Percentiles rank a stretch among this genome's conserved stretches.
Conservation (phyloP, 2,329 filamentous ascomycete genomes). For the Colletotrichum spinosum region DNA sequence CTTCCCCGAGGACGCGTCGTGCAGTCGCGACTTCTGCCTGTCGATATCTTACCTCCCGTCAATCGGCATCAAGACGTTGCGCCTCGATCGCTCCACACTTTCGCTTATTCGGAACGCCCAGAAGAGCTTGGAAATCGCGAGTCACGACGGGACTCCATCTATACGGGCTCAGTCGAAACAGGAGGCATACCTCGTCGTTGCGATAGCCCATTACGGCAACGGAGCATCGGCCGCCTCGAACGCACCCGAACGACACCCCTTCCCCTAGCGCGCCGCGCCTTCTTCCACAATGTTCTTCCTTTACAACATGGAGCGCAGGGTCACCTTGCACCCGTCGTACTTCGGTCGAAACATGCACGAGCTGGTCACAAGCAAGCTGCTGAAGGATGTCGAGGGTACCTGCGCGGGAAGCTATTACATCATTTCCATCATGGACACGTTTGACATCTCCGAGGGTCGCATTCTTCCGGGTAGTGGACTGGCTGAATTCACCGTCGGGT, state of each 20-base stretch:
- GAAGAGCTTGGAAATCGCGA: too few relatives aligned
- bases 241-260: neutral
- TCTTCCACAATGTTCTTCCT: conserved; percentile 89
- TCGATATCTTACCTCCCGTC: neutral
- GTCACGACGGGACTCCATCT: too few relatives aligned
- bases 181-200: neutral
- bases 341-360: conserved; percentile 95
- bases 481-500: conserved; percentile 94
- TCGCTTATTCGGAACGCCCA: too few relatives aligned
- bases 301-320: conserved; percentile 93
- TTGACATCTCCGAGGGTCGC: conserved; percentile 92
- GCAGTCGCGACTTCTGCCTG: conserved; percentile 10
- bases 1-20: conserved; percentile 2
- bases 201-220: neutral
- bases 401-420: conserved; percentile 98
- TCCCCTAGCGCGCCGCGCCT: conserved; percentile 13
- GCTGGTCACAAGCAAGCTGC: conserved; percentile 87
- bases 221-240: too few relatives aligned
- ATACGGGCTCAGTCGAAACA: too few relatives aligned
- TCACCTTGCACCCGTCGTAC: conserved; percentile 96
- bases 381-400: conserved; percentile 93
- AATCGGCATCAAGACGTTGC: conserved; percentile 6
- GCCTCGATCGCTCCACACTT: neutral
- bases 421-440: conserved; percentile 96
- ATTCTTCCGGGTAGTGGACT: conserved; percentile 92